A percentile compares a stretch with the other conserved stretches of the same genome.
phyloP scores from a whole-genome alignment of 2,329 filamentous ascomycete species.

The Sporothrix sp. region DNA sequence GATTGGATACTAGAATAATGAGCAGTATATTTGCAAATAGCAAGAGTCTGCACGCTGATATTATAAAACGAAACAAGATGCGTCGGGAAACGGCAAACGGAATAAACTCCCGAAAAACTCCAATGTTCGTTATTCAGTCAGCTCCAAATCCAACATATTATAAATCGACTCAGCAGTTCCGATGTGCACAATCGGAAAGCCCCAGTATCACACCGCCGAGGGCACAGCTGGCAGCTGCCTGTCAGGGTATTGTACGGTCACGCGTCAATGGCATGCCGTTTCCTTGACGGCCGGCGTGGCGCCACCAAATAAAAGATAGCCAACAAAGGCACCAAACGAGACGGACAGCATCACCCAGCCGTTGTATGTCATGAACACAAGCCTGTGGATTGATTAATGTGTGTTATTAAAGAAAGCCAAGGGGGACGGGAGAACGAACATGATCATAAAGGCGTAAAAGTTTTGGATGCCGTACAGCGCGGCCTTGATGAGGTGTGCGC shows the following conservation, averaged over 20 bases:
- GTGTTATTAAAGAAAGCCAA: not conserved
- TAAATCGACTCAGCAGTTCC: too few relatives aligned
- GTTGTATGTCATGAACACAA: constrained; percentile 99
- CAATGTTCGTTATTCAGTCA: too few relatives aligned
- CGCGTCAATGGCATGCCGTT: constrained; percentile 72
- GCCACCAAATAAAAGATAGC: constrained; percentile 73
- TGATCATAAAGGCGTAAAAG: constrained; percentile 99
- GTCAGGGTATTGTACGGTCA: too few relatives aligned
- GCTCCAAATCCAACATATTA: too few relatives aligned
- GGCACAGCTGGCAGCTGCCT: not conserved
- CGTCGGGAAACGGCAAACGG: too few relatives aligned
- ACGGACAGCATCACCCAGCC: constrained; percentile 95
- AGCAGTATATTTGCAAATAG: constrained; percentile 12
- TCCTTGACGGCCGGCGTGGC: constrained; percentile 65
- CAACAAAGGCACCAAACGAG: constrained; percentile 76
- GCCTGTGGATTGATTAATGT: constrained; percentile 58
- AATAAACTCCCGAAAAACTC: too few relatives aligned
- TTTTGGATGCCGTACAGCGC: constrained; percentile 83
- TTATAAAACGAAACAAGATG: too few relatives aligned
- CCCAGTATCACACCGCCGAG: too few relatives aligned
- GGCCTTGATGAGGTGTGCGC: constrained; percentile 69
- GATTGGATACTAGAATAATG: constrained; percentile 6
- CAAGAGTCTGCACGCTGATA: too few relatives aligned
- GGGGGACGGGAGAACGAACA: constrained; percentile 53
- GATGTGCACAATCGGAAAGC: too few relatives aligned